Percentiles rank a stretch among this genome's conserved stretches.
phyloP scores from a whole-genome alignment of 2,329 filamentous ascomycete species.

The Cladobotryum protrusum region DNA sequence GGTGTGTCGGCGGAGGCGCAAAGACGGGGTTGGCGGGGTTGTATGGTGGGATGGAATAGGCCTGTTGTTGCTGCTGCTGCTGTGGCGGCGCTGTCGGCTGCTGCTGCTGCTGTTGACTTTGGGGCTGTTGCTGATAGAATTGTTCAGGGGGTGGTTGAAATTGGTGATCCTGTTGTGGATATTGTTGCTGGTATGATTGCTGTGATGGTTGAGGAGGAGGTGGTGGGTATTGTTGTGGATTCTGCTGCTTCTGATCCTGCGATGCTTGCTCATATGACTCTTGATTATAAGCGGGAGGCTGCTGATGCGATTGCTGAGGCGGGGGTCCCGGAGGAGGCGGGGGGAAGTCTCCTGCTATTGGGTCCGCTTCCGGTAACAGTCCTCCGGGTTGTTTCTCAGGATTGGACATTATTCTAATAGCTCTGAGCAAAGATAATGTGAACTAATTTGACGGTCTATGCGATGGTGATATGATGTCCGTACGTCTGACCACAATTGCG shows the following conservation, averaged over 20 bases:
- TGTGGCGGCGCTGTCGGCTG: conserved; percentile 18
- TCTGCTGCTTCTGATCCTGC: not conserved
- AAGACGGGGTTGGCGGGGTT: conserved; percentile 26
- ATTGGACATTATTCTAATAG: too few species aligned
- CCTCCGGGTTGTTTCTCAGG: not conserved
- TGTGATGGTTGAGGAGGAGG: not conserved
- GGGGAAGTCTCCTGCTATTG: not conserved
- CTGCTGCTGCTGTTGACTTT: conserved; percentile 5
- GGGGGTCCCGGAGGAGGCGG: not conserved
- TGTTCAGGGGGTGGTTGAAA: not conserved
- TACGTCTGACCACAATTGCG: too few species aligned
- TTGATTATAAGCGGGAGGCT: not conserved
- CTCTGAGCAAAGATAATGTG: too few species aligned
- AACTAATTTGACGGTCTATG: too few species aligned
- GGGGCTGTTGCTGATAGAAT: conserved; percentile 4
- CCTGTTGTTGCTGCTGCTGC: not conserved
- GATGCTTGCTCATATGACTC: not conserved
- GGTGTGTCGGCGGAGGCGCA: conserved; percentile 21
- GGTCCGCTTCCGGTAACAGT: not conserved
- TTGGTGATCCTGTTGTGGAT: not conserved
- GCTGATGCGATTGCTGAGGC: not conserved
- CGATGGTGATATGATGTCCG: too few species aligned
- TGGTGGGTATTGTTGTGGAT: not conserved
- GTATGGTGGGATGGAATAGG: conserved; percentile 25
- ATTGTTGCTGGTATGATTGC: not conserved